Percentiles rank a stretch among this genome's conserved stretches.
These are phyloP conservation scores for Penicillium sp. DNA, from an alignment of 2,329 filamentous ascomycete genomes.

Conservation along the genomic window DNA sequence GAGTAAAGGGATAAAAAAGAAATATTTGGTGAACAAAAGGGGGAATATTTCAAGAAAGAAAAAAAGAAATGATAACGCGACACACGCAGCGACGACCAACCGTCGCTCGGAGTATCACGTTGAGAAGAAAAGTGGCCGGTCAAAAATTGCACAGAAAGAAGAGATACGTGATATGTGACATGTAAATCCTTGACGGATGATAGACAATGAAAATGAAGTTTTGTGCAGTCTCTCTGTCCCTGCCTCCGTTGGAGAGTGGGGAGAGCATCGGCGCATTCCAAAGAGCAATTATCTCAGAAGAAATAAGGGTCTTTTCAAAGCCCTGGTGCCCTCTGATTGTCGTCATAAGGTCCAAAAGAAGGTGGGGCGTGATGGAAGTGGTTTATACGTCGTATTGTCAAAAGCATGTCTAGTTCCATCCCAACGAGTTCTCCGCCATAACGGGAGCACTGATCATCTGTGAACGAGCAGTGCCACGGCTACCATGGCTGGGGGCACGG, in stretches of 20 bases:
- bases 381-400: conserved; percentile 16
- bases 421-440: conserved; percentile 89
- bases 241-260: not conserved
- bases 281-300: not conserved
- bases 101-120: conserved; percentile 23
- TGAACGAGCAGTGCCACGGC: conserved; percentile 65
- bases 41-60: conserved; percentile 35
- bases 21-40: conserved; percentile 31
- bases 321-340: conserved; percentile 1
- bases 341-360: conserved; percentile 2
- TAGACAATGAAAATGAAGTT: conserved; percentile 26
- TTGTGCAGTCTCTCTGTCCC: conserved; percentile 23
- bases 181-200: conserved; percentile 20
- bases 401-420: conserved; percentile 71
- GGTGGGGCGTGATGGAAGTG: conserved; percentile 2
- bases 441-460: conserved; percentile 84
- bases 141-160: conserved; percentile 26
- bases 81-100: conserved; percentile 12
- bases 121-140: conserved; percentile 21
- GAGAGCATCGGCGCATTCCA: conserved; percentile 2
- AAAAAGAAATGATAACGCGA: conserved; percentile 21
- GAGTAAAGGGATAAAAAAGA: conserved; percentile 16
- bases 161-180: conserved; percentile 28
- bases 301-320: not conserved
- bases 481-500: conserved; percentile 56